These are phyloP conservation scores for Monosporozyma aquatica DNA, from an alignment of 805 yeast species.

Conservation along the genomic window DNA sequence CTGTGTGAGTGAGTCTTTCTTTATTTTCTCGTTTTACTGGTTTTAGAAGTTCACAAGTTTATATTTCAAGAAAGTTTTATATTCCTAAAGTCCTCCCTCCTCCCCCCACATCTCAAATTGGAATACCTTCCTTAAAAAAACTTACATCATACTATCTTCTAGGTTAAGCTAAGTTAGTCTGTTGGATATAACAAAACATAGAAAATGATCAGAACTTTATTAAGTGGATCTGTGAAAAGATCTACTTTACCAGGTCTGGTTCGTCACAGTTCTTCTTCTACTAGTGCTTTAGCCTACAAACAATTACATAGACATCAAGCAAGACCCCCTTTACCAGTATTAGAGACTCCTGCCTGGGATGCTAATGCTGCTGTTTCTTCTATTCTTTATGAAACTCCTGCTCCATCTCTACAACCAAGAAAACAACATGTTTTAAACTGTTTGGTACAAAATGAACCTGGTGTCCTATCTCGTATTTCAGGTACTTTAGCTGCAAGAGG, in stretches of 20 bases:
- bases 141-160: too few relatives aligned
- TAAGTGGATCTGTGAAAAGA: conserved; percentile 6
- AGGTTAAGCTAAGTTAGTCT: too few relatives aligned
- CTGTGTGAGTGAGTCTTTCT: too few relatives aligned
- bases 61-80: too few relatives aligned
- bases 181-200: conserved; percentile 32
- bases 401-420: conserved; percentile 45
- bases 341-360: conserved; percentile 90
- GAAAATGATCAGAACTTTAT: conserved; percentile 18
- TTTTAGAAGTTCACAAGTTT: too few relatives aligned
- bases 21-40: too few relatives aligned
- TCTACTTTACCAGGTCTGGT: neutral
- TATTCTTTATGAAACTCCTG: conserved; percentile 83
- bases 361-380: conserved; percentile 96
- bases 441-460: conserved; percentile 97
- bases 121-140: too few relatives aligned
- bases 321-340: conserved; percentile 85
- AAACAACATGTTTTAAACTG: conserved; percentile 91
- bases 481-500: conserved; percentile 98
- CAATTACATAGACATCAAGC: conserved; percentile 76
- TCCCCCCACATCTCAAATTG: too few relatives aligned
- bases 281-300: conserved; percentile 92
- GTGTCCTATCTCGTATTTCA: conserved; percentile 86
- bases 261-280: conserved; percentile 59
- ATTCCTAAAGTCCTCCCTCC: too few relatives aligned